Conservation (phyloP, 805 yeast genomes). For the Saturnispora besseyi region DNA sequence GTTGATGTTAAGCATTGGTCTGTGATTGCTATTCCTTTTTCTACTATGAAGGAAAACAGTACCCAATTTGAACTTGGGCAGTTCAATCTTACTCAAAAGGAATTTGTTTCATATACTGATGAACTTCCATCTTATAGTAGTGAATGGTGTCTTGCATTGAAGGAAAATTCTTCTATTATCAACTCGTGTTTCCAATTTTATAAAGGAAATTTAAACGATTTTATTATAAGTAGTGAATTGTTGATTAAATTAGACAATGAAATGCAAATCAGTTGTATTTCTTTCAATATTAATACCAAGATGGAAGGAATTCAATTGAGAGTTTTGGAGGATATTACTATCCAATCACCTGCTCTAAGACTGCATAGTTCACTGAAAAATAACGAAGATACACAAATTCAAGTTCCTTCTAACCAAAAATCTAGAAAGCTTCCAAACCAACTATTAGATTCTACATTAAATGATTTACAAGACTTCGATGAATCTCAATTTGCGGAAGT, state of each 20-base stretch:
- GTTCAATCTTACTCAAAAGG: neutral
- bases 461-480: neutral
- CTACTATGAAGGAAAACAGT: neutral
- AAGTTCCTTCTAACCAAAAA: neutral
- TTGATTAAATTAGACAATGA: neutral
- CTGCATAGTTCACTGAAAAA: neutral
- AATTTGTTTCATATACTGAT: neutral
- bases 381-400: neutral
- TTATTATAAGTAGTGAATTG: neutral
- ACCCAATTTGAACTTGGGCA: neutral
- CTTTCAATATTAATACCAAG: neutral
- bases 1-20: neutral
- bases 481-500: constrained; percentile 11
- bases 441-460: neutral
- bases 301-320: neutral
- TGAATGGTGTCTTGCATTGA: constrained; percentile 3
- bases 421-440: neutral
- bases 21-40: neutral
- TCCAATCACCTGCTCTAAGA: constrained; percentile 2
- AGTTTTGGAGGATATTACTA: neutral
- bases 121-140: neutral
- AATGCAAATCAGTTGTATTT: neutral
- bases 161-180: constrained; percentile 6
- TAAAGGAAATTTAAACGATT: neutral
- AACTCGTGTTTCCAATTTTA: constrained; percentile 7